phyloP scores from a whole-genome alignment of 805 yeast genomes.

The Candida sithepensis region DNA sequence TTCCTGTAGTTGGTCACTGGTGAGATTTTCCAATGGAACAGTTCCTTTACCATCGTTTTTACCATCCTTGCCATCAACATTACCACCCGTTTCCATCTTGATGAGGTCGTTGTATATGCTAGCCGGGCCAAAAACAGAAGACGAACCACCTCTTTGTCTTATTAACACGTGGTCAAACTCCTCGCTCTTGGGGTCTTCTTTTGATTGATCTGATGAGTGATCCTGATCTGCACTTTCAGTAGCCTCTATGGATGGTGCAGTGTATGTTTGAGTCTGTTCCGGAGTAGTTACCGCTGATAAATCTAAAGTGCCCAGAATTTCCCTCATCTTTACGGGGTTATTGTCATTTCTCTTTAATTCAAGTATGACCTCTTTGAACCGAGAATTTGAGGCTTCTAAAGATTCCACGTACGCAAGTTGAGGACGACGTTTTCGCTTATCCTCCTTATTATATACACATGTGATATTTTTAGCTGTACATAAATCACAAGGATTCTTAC shows the following conservation, averaged over 20 bases:
- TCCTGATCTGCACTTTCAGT: not conserved
- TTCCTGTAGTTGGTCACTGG: constrained; percentile 5
- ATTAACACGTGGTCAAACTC: not conserved
- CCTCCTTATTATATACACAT: constrained; percentile 5
- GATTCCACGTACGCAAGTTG: constrained; percentile 8
- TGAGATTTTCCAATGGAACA: not conserved
- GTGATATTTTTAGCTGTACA: not conserved
- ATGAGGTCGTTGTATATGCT: constrained; percentile 9
- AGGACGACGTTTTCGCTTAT: constrained; percentile 8
- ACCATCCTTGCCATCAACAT: not conserved
- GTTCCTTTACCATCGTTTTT: not conserved
- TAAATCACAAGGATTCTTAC: not conserved
- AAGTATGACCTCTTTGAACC: constrained; percentile 1
- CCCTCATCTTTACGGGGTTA: not conserved
- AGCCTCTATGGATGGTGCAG: not conserved
- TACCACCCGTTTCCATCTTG: not conserved
- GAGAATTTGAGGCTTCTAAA: constrained; percentile 7
- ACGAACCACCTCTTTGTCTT: constrained; percentile 3
- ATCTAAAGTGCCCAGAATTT: not conserved
- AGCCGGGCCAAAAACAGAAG: constrained; percentile 9
- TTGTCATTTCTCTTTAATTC: not conserved
- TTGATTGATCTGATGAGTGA: constrained; percentile 1
- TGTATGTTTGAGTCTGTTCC: not conserved
- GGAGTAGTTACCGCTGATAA: not conserved
- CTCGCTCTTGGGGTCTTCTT: not conserved